Evolutionary conservation across 2,329 filamentous ascomycete species (phyloP), one percentile per base, ranked within the genome.

Genomic region (Talaromyces piceae): DNA sequence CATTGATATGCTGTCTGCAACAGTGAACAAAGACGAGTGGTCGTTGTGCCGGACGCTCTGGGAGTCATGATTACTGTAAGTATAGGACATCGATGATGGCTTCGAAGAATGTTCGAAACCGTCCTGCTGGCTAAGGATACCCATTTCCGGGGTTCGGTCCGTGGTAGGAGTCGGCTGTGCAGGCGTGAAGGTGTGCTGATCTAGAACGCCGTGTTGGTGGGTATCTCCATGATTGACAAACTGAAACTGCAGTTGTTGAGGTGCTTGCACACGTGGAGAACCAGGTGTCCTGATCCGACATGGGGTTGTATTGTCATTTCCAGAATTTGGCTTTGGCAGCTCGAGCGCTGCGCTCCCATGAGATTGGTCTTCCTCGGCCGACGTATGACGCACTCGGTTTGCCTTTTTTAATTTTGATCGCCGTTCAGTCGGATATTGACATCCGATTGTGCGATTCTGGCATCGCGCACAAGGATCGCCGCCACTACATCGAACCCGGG

Each of bases 401-500:
- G 57, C 55, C 18, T 49, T 48, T 50, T 62, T 67, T 1, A 59
- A 56, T 57, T 68, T 69, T 3, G 66, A 67, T 13, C 66, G 63
- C 55, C 67, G 57, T 47, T 70, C 64, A 3, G 67, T 71, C 12
- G 69, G 69, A 49, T 71, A 71, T 49, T 66, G 59, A 26, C 69
- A 72, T 37, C 63, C 63, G 13, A 71, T 62, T 16, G 63, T 64
- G 26, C 69, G 65, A 50, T 59, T 60, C 39, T 63, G 64, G 53
- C 69, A 72, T 16, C 69, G 65, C 33, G 59, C 58, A 51, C 68
- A 71, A 41, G 68, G 67, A 6, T 54, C 57, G 12, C 66, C 66
- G 5, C 68, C 68, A 49, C 66, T 68, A 53, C 68, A 71, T 54
- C 68, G 59, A 3, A 70, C 68, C 57, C 69, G 61, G 27, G 69